Percentiles rank a stretch among this genome's conserved stretches.
Conservation (phyloP, 2,329 filamentous ascomycete genomes). For the Gaeumannomyces sp. region DNA sequence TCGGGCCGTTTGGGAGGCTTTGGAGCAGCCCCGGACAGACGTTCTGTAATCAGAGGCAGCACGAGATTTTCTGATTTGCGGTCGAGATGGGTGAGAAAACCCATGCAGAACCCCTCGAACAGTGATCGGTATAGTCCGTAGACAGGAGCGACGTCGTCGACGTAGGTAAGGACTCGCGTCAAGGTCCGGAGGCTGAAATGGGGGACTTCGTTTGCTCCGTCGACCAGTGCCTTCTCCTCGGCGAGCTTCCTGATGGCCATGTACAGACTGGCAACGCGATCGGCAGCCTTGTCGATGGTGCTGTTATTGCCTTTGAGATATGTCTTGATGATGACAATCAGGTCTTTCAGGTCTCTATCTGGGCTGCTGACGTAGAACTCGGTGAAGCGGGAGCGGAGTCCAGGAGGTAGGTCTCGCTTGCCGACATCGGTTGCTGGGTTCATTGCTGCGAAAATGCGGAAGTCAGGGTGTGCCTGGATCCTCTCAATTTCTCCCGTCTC, state of each 20-base stretch:
- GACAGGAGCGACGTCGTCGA: slow-evolving; percentile 72
- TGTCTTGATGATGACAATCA: slow-evolving; percentile 80
- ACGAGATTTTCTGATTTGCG: slow-evolving; percentile 74
- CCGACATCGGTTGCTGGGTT: slow-evolving; percentile 97
- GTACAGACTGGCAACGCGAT: slow-evolving; percentile 82
- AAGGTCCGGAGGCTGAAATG: slow-evolving; percentile 96
- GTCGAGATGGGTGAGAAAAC: slow-evolving; percentile 85
- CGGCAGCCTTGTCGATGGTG: slow-evolving; percentile 63
- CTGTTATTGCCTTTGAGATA: slow-evolving; percentile 71
- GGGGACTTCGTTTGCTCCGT: slow-evolving; percentile 91
- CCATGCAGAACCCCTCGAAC: slow-evolving; percentile 97
- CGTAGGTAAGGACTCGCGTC: slow-evolving; percentile 83
- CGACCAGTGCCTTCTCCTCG: slow-evolving; percentile 77
- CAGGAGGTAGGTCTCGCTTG: slow-evolving; percentile 86
- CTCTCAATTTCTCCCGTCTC: slow-evolving; percentile 92
- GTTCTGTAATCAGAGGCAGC: slow-evolving; percentile 70
- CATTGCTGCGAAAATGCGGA: slow-evolving; percentile 97
- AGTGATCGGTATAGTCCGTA: slow-evolving; percentile 82
- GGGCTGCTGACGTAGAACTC: slow-evolving; percentile 92
- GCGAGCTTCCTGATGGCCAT: slow-evolving; percentile 78
- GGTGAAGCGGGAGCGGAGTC: slow-evolving; percentile 86
- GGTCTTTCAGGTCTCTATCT: slow-evolving; percentile 77
- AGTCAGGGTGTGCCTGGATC: slow-evolving; percentile 82
- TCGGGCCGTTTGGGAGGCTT: slow-evolving; percentile 68
- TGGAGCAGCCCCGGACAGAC: slow-evolving; percentile 63